Percentiles rank a stretch among this genome's conserved stretches.
phyloP scores from a whole-genome alignment of 495 filamentous ascomycete genomes.

The Penicillium silybi region DNA sequence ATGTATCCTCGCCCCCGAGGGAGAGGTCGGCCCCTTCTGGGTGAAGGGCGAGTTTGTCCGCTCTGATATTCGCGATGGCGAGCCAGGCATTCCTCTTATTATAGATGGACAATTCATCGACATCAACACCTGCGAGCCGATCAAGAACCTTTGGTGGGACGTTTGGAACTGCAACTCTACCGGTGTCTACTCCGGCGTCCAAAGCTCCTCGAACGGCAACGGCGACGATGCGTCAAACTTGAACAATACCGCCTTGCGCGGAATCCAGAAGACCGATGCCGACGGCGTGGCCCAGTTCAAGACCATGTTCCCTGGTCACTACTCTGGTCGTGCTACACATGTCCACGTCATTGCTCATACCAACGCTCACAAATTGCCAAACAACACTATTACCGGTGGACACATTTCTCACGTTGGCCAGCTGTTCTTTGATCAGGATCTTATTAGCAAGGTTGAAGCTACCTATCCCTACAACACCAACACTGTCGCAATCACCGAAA shows the following conservation, averaged over 20 bases:
- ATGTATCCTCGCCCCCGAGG: constrained; percentile 26
- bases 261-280: constrained; percentile 43
- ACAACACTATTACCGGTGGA: constrained; percentile 48
- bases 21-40: constrained; percentile 29
- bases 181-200: constrained; percentile 44
- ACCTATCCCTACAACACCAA: constrained; percentile 54
- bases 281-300: constrained; percentile 48
- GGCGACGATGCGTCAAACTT: constrained; percentile 31
- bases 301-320: constrained; percentile 52
- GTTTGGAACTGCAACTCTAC: constrained; percentile 57
- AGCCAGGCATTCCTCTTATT: constrained; percentile 47
- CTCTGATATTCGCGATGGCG: constrained; percentile 42
- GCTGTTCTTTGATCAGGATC: constrained; percentile 54
- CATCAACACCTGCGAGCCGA: constrained; percentile 46
- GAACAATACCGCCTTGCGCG: constrained; percentile 48
- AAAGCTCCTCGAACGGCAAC: constrained; percentile 18
- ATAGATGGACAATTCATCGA: constrained; percentile 55
- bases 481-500: constrained; percentile 39
- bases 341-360: constrained; percentile 45
- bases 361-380: constrained; percentile 38
- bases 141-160: constrained; percentile 47
- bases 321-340: constrained; percentile 47
- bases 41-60: constrained; percentile 49
- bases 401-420: constrained; percentile 54
- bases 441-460: constrained; percentile 43